Evolutionary conservation across 208 protist species (phyloP), one percentile per base, ranked within the genome.

Genomic region (Leishmania gerbilli): DNA sequence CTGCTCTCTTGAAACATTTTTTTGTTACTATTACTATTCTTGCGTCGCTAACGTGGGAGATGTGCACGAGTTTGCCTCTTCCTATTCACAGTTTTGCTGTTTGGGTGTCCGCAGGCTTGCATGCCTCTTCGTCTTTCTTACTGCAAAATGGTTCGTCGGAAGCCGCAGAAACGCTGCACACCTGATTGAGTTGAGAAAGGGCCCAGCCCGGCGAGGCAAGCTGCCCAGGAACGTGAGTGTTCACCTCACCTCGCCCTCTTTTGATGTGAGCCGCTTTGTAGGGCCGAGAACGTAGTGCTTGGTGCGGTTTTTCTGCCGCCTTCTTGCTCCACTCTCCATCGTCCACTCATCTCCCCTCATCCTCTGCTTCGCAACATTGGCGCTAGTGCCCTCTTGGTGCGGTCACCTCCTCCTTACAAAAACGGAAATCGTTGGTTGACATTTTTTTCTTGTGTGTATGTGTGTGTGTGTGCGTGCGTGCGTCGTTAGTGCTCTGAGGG

Each of bases 41-140:
- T 79, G 68, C 40, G 67, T 71, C 15, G 40, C 67, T 58, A 82
- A 68, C 60, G 9, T 65, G 34, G 60, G 15, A n/a, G 3, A 34
- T 56, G 47, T 68, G 24, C 53, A 67, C 17, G 40, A 34, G 55
- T 34, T 15, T 24, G 17, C 5, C 24, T 65, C 40, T 51, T 37
- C 34, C 24, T 27, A 11, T 47, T 24, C 53, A 77, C 72, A 77
- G 69, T 55, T 51, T 74, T 37, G 34, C 51, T 53, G 9, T 51
- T 21, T 31, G 45, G 11, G 8, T 71, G 67, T 71, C 19, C 17
- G 45, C 69, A 55, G 11, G 69, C 45, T 55, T 51, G 45, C 69
- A 34, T 55, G n/a, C 24, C n/a, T 51, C 45, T 74, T 74, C 45
- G 13, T 34, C 11, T 27, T n/a, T 27, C 9, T 53, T 27, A 45